Evolutionary conservation across 257 asterid species (phyloP).

Genomic region (Ajuga chamaepitys): DNA sequence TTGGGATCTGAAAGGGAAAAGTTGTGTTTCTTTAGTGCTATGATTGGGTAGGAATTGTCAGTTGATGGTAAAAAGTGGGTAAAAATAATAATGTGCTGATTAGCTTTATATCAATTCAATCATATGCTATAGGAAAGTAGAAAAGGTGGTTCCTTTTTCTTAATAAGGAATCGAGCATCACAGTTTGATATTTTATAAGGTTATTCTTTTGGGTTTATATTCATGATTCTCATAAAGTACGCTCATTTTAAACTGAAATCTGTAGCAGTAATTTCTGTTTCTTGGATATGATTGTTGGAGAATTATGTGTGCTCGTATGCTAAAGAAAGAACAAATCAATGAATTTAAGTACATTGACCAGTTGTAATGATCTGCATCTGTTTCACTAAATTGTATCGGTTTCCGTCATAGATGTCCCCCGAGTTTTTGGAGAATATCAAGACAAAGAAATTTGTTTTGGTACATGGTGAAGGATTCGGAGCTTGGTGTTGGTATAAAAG

Average conservation of each 20-base stretch:
- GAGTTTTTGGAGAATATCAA: conserved; percentile 73
- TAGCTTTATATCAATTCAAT: neutral
- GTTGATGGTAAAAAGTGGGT: neutral
- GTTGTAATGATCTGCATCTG: neutral
- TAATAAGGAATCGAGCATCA: neutral
- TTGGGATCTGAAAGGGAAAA: conserved; percentile 16
- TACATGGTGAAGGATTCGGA: conserved; percentile 98
- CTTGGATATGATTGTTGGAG: neutral
- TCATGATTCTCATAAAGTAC: too few relatives aligned
- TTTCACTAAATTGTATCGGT: conserved; percentile 7
- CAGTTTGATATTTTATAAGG: neutral
- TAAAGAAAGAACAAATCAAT: neutral
- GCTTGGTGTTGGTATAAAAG: conserved; percentile 99
- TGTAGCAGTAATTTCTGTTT: neutral
- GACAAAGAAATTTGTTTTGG: conserved; percentile 75
- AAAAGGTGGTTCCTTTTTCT: conserved; percentile 11
- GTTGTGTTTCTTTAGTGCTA: neutral
- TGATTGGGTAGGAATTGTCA: neutral
- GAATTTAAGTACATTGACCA: neutral
- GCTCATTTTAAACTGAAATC: too few relatives aligned
- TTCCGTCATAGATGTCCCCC: conserved; percentile 40
- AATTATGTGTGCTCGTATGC: too few relatives aligned
- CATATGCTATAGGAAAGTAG: conserved; percentile 9
- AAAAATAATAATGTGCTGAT: neutral
- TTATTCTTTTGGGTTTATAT: neutral